Evolutionary conservation across 352 stramenopile genomes (phyloP), one percentile per base, ranked within the genome.

Genomic region (Globisporangium heterothallicum): DNA sequence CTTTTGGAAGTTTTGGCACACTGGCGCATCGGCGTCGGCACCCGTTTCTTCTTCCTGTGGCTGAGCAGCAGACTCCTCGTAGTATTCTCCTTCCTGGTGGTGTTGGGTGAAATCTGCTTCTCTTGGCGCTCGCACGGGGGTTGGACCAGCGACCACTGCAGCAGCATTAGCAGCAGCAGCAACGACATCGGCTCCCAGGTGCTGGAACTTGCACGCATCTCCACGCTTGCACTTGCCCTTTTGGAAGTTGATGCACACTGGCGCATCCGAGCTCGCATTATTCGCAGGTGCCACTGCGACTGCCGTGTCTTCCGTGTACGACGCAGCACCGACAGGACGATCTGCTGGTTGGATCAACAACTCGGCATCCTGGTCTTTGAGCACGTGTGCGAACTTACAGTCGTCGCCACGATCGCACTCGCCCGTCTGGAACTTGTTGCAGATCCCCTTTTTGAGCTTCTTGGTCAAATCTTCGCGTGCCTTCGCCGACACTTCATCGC

Each of bases 381-480:
- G 64, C 14, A 88, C 68, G 53, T 88, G 77, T n/a, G 77, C 77
- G 30, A 88, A 88, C 62, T 88, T 88, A 49, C 77, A 88, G 12
- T 55, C 61, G 40, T 88, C 70, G 44, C 77, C 77, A 26, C 75
- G 77, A 6, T 74, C 72, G 44, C 77, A 88, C 43, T 80, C 48
- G 2, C 72, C 73, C 24, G 65, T 60, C 56, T 88, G 74, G 62
- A 85, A 88, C 61, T 86, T 86, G 63, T 86, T 68, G 46, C 77
- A 88, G 32, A 88, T 61, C 6, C 77, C 77, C 44, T 88, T 88
- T 71, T 88, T 88, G 36, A 88, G 58, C 53, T 88, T 88, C 44
- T 78, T 74, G 52, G 87, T 67, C 32, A 93, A 53, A 1, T 82
- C 78, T 25, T 88, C 83, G n/a, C 81, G 79, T 9, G 68, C 73